phyloP scores from a whole-genome alignment of 805 yeast species.

The Ogataea angusta region DNA sequence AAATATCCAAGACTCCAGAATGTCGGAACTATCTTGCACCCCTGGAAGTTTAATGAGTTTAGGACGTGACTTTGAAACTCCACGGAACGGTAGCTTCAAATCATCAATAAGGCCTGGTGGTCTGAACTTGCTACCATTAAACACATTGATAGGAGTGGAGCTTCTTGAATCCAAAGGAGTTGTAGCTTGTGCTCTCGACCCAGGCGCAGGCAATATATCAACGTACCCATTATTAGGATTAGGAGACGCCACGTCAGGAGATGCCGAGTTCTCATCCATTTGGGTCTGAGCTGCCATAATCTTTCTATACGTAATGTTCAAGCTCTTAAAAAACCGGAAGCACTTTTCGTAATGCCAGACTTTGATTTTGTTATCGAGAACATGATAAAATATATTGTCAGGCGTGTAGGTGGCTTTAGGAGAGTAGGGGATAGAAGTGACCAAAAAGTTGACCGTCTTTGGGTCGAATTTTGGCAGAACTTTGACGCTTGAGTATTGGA shows the following conservation, averaged over 20 bases:
- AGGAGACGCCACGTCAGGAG: slow-evolving; percentile 7
- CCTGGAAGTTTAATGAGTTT: slow-evolving; percentile 22
- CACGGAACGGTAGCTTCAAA: slow-evolving; percentile 29
- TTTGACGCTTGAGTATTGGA: slow-evolving; percentile 47
- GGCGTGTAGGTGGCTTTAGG: slow-evolving; percentile 36
- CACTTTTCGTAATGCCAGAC: slow-evolving; percentile 62
- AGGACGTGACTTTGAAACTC: slow-evolving; percentile 25
- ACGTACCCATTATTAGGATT: slow-evolving; percentile 15
- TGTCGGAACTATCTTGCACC: slow-evolving; percentile 34
- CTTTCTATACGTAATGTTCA: slow-evolving; percentile 41
- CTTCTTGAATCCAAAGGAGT: slow-evolving; percentile 20
- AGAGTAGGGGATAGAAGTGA: slow-evolving; percentile 43
- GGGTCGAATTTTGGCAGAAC: slow-evolving; percentile 46
- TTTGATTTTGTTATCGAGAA: slow-evolving; percentile 44
- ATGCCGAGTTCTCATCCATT: slow-evolving; percentile 4
- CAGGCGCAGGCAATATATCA: slow-evolving; percentile 22
- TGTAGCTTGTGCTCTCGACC: slow-evolving; percentile 8
- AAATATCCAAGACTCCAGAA: slow-evolving; percentile 73
- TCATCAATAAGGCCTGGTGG: slow-evolving; percentile 29
- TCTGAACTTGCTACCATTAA: slow-evolving; percentile 10
- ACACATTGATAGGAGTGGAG: slow-evolving; percentile 14
- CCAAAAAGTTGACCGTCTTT: slow-evolving; percentile 41
- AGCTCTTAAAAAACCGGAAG: slow-evolving; percentile 49
- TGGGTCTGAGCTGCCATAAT: slow-evolving; percentile 29
- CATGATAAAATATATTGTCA: slow-evolving; percentile 47